phyloP scores from a whole-genome alignment of 169 alveolate species.

The Eimeria necatrix region DNA sequence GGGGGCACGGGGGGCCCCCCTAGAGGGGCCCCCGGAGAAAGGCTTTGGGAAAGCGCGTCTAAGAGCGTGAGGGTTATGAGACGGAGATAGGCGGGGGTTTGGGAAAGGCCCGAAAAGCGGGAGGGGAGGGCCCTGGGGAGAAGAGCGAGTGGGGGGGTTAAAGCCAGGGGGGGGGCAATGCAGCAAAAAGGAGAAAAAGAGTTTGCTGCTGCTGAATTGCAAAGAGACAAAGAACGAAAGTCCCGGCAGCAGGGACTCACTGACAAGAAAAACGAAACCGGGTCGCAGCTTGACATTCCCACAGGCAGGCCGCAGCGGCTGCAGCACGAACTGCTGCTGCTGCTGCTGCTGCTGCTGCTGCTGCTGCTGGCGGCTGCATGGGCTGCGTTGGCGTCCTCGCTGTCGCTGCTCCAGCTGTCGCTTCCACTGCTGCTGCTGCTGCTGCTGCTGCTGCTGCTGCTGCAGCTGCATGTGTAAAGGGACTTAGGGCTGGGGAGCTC shows the following conservation, averaged over 20 bases:
- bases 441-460: background rate
- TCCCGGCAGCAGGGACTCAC: background rate
- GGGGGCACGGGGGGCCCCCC: too few species aligned
- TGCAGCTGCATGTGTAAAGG: background rate
- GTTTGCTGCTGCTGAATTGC: background rate
- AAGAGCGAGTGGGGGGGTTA: background rate
- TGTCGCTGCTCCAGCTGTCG: background rate
- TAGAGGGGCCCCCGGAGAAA: background rate
- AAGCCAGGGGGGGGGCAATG: background rate
- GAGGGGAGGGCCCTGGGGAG: conserved; percentile 48
- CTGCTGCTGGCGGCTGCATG: background rate
- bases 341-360: conserved; percentile 26
- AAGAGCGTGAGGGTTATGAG: conserved; percentile 40
- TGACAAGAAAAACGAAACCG: conserved; percentile 15
- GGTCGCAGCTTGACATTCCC: background rate
- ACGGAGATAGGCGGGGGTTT: conserved; percentile 52
- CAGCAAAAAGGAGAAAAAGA: background rate
- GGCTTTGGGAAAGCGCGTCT: background rate
- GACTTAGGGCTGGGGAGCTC: background rate
- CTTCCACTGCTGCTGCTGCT: background rate
- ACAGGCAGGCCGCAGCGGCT: background rate
- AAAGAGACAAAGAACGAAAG: background rate
- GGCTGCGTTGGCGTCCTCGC: background rate
- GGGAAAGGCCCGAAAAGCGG: conserved; percentile 1
- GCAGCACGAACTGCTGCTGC: conserved; percentile 2